Base-by-base conservation (phyloP, 148 eudicot species). In the Rhododendron simsii region DNA sequence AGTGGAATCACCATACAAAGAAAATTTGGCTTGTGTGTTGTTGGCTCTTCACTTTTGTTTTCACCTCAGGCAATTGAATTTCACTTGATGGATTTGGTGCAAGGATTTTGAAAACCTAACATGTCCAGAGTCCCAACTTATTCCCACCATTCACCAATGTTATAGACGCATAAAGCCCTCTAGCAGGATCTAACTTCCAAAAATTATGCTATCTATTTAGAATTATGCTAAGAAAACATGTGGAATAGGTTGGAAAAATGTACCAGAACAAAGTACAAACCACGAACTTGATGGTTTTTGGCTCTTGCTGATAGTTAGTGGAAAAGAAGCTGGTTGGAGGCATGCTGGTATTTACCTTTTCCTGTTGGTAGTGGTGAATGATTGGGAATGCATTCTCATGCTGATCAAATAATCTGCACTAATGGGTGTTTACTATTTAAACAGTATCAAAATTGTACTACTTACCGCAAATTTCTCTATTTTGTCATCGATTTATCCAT, bases 301-400 rank as follows among this genome's bases (percentile, higher is more conserved):
- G 48, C 50, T 20, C 14, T 20, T 39, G 48, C 26, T 37, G 80
- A 37, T 37, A 18, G 39, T 76, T 37, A 2, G 50, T 41, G 28
- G 53, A 39, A 37, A 35, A 41, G n/a, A 39, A 78, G 51, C 80
- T 44, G 26, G 53, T 77, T 77, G 15, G 50, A 44, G 53, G 51
- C 28, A 44, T 77, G 51, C 28, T 18, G 51, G 50, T 23, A 77
- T 20, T 44, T 15, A 18, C 53, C 81, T 39, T 44, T 44, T 8
- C 81, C 81, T 21, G 53, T 41, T 78, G 81, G 50, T 44, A 45
- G 53, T 78, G 81, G 16, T 41, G 81, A 78, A 44, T 78, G 81
- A 78, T 78, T 78, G 28, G 81, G 53, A 18, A 21, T 78, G 81
- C 81, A 78, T 44, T 78, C 81, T 21, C 81, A 78, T 44, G 28